Conservation (phyloP, 2,329 filamentous ascomycete genomes). For the Phymatotrichopsis omnivora region DNA sequence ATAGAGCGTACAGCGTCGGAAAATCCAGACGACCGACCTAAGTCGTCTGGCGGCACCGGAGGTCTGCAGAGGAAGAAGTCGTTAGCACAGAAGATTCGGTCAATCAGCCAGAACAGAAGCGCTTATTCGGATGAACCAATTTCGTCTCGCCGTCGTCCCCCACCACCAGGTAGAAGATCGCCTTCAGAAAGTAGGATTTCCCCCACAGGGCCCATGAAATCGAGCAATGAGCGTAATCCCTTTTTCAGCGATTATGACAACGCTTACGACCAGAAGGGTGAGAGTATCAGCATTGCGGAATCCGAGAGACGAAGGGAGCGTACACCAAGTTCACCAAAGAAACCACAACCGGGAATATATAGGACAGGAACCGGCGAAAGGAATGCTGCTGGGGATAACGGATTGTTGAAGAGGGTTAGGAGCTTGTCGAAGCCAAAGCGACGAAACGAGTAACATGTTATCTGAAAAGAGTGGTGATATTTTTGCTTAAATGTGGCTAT, state of each 20-base stretch:
- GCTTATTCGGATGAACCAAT: constrained; percentile 19
- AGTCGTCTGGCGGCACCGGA: constrained; percentile 34
- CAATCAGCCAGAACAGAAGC: constrained; percentile 45
- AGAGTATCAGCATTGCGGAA: constrained; percentile 41
- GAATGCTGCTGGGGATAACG: constrained; percentile 22
- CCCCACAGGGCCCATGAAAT: constrained; percentile 31
- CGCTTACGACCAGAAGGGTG: constrained; percentile 54
- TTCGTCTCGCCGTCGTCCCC: constrained; percentile 19
- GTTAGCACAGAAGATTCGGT: constrained; percentile 79
- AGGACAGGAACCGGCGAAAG: constrained; percentile 24
- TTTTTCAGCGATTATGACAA: constrained; percentile 74
- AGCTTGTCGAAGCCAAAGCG: constrained; percentile 33
- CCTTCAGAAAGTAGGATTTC: constrained; percentile 27
- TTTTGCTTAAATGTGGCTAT: no score
- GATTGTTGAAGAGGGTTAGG: constrained; percentile 32
- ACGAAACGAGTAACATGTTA: constrained; percentile 26
- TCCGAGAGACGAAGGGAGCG: constrained; percentile 37
- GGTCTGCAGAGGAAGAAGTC: constrained; percentile 87
- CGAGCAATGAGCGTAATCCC: constrained; percentile 52
- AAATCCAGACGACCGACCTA: constrained; percentile 32
- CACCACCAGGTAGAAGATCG: constrained; percentile 25
- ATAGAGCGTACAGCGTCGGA: constrained; percentile 45
- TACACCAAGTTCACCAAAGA: constrained; percentile 28
- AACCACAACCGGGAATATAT: constrained; percentile 9
- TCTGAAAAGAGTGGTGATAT: no score